phyloP scores from a whole-genome alignment of 2,329 filamentous ascomycete genomes.

The Karstenula rhodostoma region DNA sequence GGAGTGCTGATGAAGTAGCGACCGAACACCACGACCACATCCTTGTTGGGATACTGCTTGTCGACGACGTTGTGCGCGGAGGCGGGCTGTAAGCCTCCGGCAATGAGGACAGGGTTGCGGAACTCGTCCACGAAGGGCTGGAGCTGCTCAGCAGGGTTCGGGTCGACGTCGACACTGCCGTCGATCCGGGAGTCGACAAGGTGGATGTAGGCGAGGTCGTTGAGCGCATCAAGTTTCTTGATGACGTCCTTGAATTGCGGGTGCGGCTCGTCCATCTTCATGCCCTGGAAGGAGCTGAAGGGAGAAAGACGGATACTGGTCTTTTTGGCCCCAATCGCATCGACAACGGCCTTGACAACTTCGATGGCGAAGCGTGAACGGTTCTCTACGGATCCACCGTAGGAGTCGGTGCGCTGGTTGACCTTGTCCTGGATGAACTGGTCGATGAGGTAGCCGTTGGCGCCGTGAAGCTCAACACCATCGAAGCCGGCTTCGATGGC shows the following conservation, averaged over 20 bases:
- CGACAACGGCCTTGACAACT: conserved; percentile 59
- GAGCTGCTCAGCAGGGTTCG: conserved; percentile 25
- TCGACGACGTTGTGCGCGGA: conserved; percentile 48
- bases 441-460: conserved; percentile 73
- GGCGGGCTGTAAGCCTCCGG: conserved; percentile 53
- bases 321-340: conserved; percentile 65
- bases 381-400: conserved; percentile 61
- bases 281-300: conserved; percentile 68
- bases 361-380: conserved; percentile 63
- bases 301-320: conserved; percentile 67
- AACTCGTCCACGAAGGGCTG: conserved; percentile 37
- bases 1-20: conserved; percentile 60
- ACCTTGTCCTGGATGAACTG: conserved; percentile 69
- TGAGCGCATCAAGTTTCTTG: conserved; percentile 58
- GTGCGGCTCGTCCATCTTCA: conserved; percentile 69
- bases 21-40: conserved; percentile 59
- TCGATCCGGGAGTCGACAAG: conserved; percentile 66
- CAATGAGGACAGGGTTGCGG: conserved; percentile 47
- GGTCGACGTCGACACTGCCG: conserved; percentile 50
- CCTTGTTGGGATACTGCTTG: conserved; percentile 53
- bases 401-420: conserved; percentile 61
- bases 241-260: conserved; percentile 70
- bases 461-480: conserved; percentile 65
- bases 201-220: conserved; percentile 57
- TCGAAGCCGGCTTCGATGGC: conserved; percentile 65